Conservation (phyloP, 73 alveolate genomes). For the Tetrahymena borealis region DNA sequence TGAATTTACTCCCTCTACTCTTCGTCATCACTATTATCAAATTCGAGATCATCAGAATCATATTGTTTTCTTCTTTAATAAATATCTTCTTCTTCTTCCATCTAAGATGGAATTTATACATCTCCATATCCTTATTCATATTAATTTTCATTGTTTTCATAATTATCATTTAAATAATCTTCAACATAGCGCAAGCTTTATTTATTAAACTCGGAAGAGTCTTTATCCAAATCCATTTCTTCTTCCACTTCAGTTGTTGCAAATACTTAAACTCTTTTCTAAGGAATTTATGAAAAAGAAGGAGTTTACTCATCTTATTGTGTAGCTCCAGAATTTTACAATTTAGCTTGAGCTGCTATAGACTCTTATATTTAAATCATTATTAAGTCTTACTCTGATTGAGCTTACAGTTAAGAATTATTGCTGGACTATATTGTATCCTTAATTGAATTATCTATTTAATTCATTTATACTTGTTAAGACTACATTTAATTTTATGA, state of each 20-base stretch:
- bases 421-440: neutral
- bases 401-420: constrained; percentile 6
- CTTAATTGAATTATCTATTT: too few species aligned
- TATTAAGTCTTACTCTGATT: neutral
- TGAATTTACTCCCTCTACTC: neutral
- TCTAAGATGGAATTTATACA: neutral
- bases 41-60: constrained; percentile 31
- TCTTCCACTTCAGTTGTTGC: neutral
- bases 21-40: constrained; percentile 24
- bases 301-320: too few species aligned
- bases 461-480: too few species aligned
- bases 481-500: neutral
- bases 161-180: constrained; percentile 2
- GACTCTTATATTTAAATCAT: neutral
- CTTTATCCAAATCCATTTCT: constrained; percentile 8
- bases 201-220: neutral
- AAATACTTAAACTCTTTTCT: neutral
- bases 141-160: constrained; percentile 8
- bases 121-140: constrained; percentile 18
- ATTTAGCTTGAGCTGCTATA: neutral
- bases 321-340: too few species aligned
- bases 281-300: too few species aligned
- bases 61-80: constrained; percentile 5
- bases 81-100: constrained; percentile 16
- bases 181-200: neutral